Evolutionary conservation across 1,139 yeast species (phyloP).

Genomic region (Pichia sp.): DNA sequence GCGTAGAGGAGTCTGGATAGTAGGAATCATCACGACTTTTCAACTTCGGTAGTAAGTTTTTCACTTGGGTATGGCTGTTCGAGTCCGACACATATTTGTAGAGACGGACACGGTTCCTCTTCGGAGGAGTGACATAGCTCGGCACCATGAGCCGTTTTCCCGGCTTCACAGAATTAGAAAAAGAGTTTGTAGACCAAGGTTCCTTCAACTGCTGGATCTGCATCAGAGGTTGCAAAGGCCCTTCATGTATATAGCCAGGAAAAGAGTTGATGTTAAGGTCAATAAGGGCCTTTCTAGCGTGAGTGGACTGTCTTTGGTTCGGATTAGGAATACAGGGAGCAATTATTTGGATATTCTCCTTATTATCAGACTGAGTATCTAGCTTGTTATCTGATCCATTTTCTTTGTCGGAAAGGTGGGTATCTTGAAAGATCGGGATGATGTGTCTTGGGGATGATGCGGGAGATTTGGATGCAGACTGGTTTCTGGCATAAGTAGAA

Average conservation of each 20-base stretch:
- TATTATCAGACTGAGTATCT: background rate
- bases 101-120: constrained; percentile 7
- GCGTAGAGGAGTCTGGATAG: background rate
- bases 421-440: background rate
- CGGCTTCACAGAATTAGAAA: background rate
- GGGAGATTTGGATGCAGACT: background rate
- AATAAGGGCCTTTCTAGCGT: constrained; percentile 2
- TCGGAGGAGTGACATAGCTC: constrained; percentile 17
- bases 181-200: constrained; percentile 16
- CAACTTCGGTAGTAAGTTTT: constrained; percentile 1
- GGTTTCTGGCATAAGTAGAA: background rate
- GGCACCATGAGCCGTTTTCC: constrained; percentile 8
- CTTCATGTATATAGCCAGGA: constrained; percentile 13
- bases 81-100: constrained; percentile 6
- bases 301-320: constrained; percentile 2
- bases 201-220: constrained; percentile 7
- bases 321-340: background rate
- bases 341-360: background rate
- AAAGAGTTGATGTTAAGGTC: constrained; percentile 13
- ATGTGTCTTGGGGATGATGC: background rate
- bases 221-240: constrained; percentile 1
- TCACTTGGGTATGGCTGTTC: background rate
- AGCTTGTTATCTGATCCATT: background rate
- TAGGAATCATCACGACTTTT: background rate
- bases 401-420: constrained; percentile 2